Evolutionary conservation across 176 grass and related monocot species (phyloP), one percentile per base, ranked within the genome.

Genomic region (Elaeis guineensis): DNA sequence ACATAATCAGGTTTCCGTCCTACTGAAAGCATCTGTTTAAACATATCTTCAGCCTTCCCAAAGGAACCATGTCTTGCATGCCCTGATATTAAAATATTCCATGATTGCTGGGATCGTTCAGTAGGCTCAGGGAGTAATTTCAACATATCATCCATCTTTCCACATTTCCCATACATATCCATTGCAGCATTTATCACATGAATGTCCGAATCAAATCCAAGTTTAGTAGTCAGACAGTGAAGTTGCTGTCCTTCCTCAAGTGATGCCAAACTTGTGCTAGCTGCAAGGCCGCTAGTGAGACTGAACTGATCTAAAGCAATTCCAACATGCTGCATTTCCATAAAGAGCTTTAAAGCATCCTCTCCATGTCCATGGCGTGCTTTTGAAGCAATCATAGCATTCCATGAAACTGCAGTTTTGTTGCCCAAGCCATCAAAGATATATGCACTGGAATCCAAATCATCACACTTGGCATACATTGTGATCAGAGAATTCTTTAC

Each of bases 91-190:
- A 95, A 64, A 58, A 86, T 86, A 75, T 95, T 95, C 89, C 89
- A 95, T 51, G 72, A 85, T 26, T 95, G 81, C 4, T 78, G 82
- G 51, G 78, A 76, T 39, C 89, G 72, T 55, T 52, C 50, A 3
- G 66, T 54, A 58, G 80, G 74, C 49, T 74, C 72, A 63, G 89
- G 89, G 65, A 85, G 53, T 68, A 85, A 44, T 73, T 83, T 84
- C 54, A 83, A 68, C 81, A 85, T 79, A 28, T 82, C 78, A 66
- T 85, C 72, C 75, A 95, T 72, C 59, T 89, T 95, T 69, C 89
- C 89, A 65, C 82, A 89, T 78, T 95, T 95, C 20, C 78, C 79
- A 50, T 89, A 95, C 89, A 95, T 95, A 68, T 95, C 89, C 89
- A 95, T 85, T 67, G 72, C 53, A 23, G 85, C 78, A 89, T 95